Base-by-base conservation (phyloP, 768 basidiomycete genomes). In the Suillus plorans region DNA sequence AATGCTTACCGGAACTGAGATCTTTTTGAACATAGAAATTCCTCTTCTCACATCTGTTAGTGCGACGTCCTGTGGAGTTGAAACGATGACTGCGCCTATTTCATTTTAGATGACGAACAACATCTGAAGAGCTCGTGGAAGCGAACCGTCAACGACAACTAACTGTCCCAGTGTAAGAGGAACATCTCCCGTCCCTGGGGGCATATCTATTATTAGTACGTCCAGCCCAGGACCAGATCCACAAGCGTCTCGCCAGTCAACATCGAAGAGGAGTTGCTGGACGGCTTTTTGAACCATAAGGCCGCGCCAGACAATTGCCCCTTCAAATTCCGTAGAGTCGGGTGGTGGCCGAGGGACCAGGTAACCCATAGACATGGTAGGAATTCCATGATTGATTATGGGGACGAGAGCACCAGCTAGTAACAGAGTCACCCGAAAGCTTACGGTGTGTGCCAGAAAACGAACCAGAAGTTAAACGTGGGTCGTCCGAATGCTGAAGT, bases 261-360 rank as follows among this genome's bases (percentile, higher is more conserved):
- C 94, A 68, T 98, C 95, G 71, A 99, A 98, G 1, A 98, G 83
- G 0, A 99, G 82, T 73, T 98, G 96, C 74, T 98, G 96, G 0
- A 96, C 94, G 31, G 96, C 95, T 73, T 98, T 98, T 78, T 97
- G 95, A 1, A 98, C 97, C 97, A 98, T 99, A 25, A 97, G 84
- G 3, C 97, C 97, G 31, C 97, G 85, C 97, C 97, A 99, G 37
- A 97, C 93, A 39, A 98, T 84, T 0, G 95, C 89, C 0, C 88
- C 87, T 72, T 96, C 94, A 42, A 82, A 82, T 62, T 83, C 83
- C 3, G 84, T 79, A 50, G 80, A 79, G 36, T 80, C 79, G 8
- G 83, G 81, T 39, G 79, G 68, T 1, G 81, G 71, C 63, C 80
- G 78, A 1, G 92, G 90, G 16, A 99, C 84, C 14, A 99, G 85